Evolutionary conservation across 495 filamentous ascomycete species (phyloP).

Genomic region (Cudoniella acicularis): DNA sequence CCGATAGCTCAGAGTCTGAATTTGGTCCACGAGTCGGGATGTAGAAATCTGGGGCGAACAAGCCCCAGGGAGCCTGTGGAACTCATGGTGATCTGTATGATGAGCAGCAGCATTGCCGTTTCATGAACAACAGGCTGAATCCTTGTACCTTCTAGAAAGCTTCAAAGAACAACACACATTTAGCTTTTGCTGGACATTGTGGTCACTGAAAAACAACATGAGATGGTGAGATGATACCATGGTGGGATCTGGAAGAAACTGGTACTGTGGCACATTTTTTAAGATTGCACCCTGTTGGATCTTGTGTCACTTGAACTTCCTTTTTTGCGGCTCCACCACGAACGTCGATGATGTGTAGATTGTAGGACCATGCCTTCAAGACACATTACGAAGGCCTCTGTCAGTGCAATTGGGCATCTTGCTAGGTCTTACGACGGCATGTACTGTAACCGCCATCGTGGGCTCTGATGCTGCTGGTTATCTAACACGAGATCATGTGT

Average conservation of each 20-base stretch:
- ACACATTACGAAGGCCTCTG: background rate
- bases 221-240: background rate
- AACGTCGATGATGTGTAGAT: background rate
- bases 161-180: background rate
- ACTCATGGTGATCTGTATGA: background rate
- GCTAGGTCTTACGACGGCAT: background rate
- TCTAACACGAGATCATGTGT: conserved; percentile 1
- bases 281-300: background rate
- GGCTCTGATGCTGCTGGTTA: background rate
- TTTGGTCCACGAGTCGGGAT: background rate
- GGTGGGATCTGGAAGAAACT: background rate
- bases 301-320: background rate
- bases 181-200: background rate
- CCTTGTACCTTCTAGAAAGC: background rate
- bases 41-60: background rate
- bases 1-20: no score
- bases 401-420: background rate
- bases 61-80: background rate
- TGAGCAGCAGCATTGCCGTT: background rate
- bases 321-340: background rate
- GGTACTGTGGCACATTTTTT: no score
- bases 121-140: background rate
- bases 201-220: no score
- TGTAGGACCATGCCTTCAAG: background rate
- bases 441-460: background rate